Base-by-base conservation (phyloP, 306 rosid species). In the Lathyrus aphaca region DNA sequence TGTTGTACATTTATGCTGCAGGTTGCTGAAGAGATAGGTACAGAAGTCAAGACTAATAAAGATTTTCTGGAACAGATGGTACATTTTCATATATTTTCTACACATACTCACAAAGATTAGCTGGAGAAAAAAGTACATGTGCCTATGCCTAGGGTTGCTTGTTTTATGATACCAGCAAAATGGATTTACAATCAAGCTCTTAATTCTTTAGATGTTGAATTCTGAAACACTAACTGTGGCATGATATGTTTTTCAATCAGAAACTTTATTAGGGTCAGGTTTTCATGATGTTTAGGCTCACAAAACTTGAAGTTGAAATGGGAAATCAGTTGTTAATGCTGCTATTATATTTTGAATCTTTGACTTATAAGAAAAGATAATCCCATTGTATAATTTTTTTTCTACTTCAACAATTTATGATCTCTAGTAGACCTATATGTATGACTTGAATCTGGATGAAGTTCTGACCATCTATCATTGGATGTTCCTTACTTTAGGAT, bases 21-120 rank as follows among this genome's bases (percentile, higher is more conserved):
- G 98, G 93, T 94, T 71, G 98, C 98, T 45, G 84, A 88, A 73
- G 96, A 86, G 59, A 94, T 94, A 32, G 92, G 91, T 15, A 62
- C 85, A 30, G 97, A 88, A 86, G 95, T 86, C 39, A 94, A 70
- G 63, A 76, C 48, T 57, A 90, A 94, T 57, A 84, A 80, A 43
- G 86, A 82, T 67, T 86, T 94, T 82, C 81, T 94, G 55, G 84
- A 77, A 81, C 80, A 82, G 74, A 82, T 94, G 98, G 98, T 90
- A 87, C 29, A 12, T 17, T 32, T 44, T 78, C 38, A 30, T 30
- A 30, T 30, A 30, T 65, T 53, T 21, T 15, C 6, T 2, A 29
- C 1, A 27, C 11, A 0, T 10, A 38, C 25, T 59, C 14, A 54
- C 35, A 23, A 15, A 21, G 35, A 53, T 58, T 35, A 35, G 44